Evolutionary conservation across 1,284 basidiomycete species (phyloP), one percentile per base, ranked within the genome.

Genomic region (Clitocybe nebularis): DNA sequence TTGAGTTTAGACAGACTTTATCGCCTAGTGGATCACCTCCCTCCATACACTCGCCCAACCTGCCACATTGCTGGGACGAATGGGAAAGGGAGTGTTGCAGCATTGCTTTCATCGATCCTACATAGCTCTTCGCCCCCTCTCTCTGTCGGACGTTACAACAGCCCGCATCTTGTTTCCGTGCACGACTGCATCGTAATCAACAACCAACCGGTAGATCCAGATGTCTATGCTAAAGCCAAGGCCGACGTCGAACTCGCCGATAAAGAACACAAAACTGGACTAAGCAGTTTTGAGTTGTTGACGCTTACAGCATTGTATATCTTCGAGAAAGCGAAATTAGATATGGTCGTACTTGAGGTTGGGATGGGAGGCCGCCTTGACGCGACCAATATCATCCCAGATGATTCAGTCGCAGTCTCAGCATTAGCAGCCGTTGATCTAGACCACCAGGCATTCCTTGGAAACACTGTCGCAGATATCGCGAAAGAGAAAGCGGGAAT

Each of bases 1-100:
- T 79, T 96, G 6, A 81, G 83, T 1, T 73, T 96, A 1, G 71
- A 82, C 28, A 79, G 91, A 3, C 82, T 97, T 52, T 60, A 60
- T 16, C 62, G 51, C 4, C 71, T 96, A 2, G 72, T 86, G 39
- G 47, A 59, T 3, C 61, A 72, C 41, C 71, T 97, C 1, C 82
- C 81, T 0, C 68, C 74, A 0, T 83, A 87, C 55, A 77, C 69
- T 0, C 79, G 91, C 1, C 94, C 93, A 0, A 91, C 94, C 1
- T 75, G 93, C 26, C 96, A 99, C 59, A 77, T 99, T 39, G 85
- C 93, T 3, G 95, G 96, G 0, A 99, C 96, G 0, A 99, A 99
- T 64, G 95, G 95, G 21, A 99, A 99, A 64, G 96, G 96, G 20
- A 93, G 88, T 46, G 90, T 94, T 7, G 85, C 91, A 5, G 84